These are phyloP conservation scores for Phytophthora capsici DNA, from an alignment of 352 stramenopile species.

Conservation along the genomic window DNA sequence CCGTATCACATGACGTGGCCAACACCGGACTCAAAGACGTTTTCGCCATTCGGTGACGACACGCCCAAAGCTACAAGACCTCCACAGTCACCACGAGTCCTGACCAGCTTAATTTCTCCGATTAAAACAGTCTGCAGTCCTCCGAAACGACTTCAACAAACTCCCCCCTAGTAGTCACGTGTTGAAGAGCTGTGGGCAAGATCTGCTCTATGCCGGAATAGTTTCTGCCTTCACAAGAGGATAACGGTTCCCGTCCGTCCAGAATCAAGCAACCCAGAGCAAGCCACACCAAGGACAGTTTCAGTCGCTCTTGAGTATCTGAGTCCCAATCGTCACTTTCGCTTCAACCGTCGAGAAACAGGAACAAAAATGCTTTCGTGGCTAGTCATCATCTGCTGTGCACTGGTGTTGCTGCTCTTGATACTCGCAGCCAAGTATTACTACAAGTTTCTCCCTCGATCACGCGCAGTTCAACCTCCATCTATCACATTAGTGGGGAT, in stretches of 20 bases:
- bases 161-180: constrained; percentile 10
- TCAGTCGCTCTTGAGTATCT: constrained; percentile 11
- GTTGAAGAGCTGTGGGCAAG: not conserved
- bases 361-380: constrained; percentile 20
- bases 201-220: constrained; percentile 23
- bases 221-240: constrained; percentile 13
- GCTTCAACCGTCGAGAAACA: constrained; percentile 9
- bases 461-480: constrained; percentile 3
- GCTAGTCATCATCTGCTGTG: constrained; percentile 15
- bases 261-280: constrained; percentile 23
- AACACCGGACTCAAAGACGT: constrained; percentile 18
- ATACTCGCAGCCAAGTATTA: constrained; percentile 26
- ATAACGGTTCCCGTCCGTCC: constrained; percentile 8
- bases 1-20: constrained; percentile 39
- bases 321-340: constrained; percentile 3
- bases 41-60: constrained; percentile 16
- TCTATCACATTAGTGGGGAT: not conserved
- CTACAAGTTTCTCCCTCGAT: constrained; percentile 1
- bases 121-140: constrained; percentile 37
- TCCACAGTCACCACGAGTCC: constrained; percentile 29
- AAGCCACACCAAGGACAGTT: constrained; percentile 14
- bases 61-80: constrained; percentile 11
- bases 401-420: constrained; percentile 22
- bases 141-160: constrained; percentile 16
- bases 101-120: constrained; percentile 37